phyloP scores from a whole-genome alignment of 1,284 basidiomycete genomes.

The Fomitiporia mediterranea region DNA sequence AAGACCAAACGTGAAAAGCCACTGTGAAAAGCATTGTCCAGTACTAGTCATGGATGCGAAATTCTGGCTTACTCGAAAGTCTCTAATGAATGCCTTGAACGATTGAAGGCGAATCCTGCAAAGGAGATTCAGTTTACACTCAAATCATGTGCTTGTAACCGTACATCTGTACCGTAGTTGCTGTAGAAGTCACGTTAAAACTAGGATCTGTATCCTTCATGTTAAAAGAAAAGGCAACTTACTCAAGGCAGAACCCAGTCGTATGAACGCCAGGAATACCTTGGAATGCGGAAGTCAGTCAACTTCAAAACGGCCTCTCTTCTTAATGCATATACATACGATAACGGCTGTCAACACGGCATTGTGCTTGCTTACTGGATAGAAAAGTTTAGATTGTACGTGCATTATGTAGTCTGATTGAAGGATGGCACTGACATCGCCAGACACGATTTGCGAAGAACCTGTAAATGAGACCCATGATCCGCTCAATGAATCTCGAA shows the following conservation, averaged over 20 bases:
- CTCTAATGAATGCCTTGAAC: slow-evolving; percentile 15
- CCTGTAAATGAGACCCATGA: neutral
- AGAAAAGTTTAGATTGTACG: neutral
- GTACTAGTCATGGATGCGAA: too few species aligned
- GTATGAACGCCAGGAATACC: slow-evolving; percentile 11
- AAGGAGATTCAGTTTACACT: neutral
- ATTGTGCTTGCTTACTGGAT: slow-evolving; percentile 19
- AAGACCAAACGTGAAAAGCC: slow-evolving; percentile 19
- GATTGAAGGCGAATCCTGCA: slow-evolving; percentile 15
- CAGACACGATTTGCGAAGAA: slow-evolving; percentile 20
- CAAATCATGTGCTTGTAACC: neutral
- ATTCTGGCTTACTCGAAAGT: slow-evolving; percentile 14
- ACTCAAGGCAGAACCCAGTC: slow-evolving; percentile 18
- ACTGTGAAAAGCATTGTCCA: neutral
- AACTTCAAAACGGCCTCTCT: neutral
- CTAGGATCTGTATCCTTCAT: neutral
- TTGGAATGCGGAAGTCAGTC: neutral
- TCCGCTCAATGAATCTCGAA: neutral
- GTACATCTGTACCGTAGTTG: slow-evolving; percentile 17
- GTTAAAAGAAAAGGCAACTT: slow-evolving; percentile 2
- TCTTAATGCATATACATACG: neutral
- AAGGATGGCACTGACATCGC: slow-evolving; percentile 6
- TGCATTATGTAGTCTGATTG: neutral
- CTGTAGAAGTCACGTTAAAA: slow-evolving; percentile 1
- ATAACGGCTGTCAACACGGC: slow-evolving; percentile 8